A percentile compares a stretch with the other conserved stretches of the same genome.
Conservation (phyloP, 139 green algal species). For the Zygnema circumcarinatum region DNA sequence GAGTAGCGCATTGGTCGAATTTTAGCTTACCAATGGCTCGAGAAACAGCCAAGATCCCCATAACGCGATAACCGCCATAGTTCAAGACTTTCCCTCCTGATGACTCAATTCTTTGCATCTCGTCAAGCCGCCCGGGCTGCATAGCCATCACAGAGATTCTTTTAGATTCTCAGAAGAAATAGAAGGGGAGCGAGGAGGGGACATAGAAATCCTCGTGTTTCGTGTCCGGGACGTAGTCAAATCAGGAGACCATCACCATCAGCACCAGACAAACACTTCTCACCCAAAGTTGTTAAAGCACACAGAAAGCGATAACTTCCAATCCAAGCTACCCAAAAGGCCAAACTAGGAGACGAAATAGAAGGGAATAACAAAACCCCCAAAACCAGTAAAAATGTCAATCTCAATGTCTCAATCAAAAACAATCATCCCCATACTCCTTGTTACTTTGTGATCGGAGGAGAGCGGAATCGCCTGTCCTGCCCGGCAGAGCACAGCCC, state of each 20-base stretch:
- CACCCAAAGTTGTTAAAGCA: not conserved
- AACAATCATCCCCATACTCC: too few species aligned
- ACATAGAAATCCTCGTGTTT: not conserved
- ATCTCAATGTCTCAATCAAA: too few species aligned
- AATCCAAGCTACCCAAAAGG: not conserved
- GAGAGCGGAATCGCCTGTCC: constrained; percentile 54
- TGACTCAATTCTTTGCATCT: constrained; percentile 73
- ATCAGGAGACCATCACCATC: not conserved
- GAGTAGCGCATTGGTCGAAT: not conserved
- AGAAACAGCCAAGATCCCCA: constrained; percentile 74
- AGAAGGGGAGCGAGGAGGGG: not conserved
- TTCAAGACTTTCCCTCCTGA: constrained; percentile 75
- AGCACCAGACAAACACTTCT: not conserved
- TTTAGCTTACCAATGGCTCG: constrained; percentile 71
- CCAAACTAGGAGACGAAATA: not conserved
- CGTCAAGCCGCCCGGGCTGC: constrained; percentile 70
- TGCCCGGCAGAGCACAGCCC: constrained; percentile 77
- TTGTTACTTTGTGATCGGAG: constrained; percentile 56
- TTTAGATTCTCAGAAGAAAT: not conserved
- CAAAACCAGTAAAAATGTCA: not conserved
- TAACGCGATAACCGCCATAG: constrained; percentile 76
- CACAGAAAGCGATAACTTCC: not conserved
- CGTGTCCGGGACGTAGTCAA: not conserved
- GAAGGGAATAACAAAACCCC: not conserved
- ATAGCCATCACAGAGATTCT: not conserved